Conservation (phyloP, 2,329 filamentous ascomycete genomes). For the Fonsecaea multimorphosa region DNA sequence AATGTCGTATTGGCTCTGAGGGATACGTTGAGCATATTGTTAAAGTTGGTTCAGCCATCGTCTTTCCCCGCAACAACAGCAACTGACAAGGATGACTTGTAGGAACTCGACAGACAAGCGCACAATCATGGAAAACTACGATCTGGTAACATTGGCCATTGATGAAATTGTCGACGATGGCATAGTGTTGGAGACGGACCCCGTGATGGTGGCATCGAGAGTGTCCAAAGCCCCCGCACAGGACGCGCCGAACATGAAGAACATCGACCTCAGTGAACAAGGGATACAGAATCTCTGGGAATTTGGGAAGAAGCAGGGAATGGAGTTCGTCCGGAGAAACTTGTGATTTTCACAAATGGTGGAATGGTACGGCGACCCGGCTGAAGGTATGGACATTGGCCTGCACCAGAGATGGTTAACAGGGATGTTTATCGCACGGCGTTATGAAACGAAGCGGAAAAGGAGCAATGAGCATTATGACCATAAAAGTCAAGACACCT, state of each 20-base stretch:
- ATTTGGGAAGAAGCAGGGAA: constrained; percentile 88
- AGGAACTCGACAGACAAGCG: constrained; percentile 97
- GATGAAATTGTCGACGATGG: constrained; percentile 96
- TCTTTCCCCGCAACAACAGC: neutral
- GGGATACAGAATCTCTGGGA: constrained; percentile 93
- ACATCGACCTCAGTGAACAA: constrained; percentile 94
- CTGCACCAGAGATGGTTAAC: neutral
- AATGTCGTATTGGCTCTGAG: constrained; percentile 90
- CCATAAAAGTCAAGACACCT: constrained; percentile 10
- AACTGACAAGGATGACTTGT: constrained; percentile 26
- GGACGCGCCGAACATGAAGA: constrained; percentile 85
- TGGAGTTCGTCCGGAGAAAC: constrained; percentile 82
- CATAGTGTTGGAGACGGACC: constrained; percentile 96
- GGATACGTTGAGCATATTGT: constrained; percentile 85
- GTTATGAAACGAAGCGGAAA: constrained; percentile 16
- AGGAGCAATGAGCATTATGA: constrained; percentile 13
- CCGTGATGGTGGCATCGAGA: constrained; percentile 87
- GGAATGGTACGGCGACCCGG: constrained; percentile 1
- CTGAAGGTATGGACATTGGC: neutral
- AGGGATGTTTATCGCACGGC: constrained; percentile 17
- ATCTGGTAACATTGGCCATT: constrained; percentile 88
- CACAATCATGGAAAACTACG: constrained; percentile 98
- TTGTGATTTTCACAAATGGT: constrained; percentile 26
- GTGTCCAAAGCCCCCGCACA: constrained; percentile 91
- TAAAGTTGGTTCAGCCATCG: constrained; percentile 71